Conservation (phyloP, 2,329 filamentous ascomycete genomes). For the Trichoderma brevicompactum region DNA sequence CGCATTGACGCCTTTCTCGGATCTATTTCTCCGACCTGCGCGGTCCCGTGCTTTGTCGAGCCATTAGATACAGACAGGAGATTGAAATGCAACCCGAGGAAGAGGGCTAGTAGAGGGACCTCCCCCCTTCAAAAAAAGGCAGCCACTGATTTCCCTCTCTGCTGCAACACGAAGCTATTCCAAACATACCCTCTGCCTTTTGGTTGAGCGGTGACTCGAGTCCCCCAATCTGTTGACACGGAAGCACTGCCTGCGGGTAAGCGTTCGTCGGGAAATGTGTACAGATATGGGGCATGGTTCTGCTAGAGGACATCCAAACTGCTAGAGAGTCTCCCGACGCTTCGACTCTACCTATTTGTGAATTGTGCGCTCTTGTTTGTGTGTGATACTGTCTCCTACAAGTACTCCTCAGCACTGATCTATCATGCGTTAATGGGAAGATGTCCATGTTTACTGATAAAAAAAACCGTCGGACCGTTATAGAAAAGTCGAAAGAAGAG, state of each 20-base stretch:
- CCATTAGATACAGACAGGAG: background rate
- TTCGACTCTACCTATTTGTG: background rate
- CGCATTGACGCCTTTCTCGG: constrained; percentile 12
- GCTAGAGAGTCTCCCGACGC: background rate
- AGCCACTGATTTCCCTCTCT: background rate
- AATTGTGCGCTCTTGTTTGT: background rate
- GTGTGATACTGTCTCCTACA: no score
- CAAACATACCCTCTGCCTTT: background rate
- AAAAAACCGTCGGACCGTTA: no score
- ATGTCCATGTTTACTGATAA: no score
- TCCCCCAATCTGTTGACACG: constrained; percentile 4
- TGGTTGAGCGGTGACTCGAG: constrained; percentile 8
- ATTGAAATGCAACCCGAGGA: background rate
- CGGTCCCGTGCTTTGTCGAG: background rate
- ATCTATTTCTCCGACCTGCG: background rate
- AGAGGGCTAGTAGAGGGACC: background rate
- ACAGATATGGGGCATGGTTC: background rate
- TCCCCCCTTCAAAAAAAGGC: background rate
- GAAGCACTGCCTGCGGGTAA: constrained; percentile 17
- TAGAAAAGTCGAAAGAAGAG: no score
- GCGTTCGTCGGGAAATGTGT: constrained; percentile 11
- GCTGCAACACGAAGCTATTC: background rate
- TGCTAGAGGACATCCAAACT: background rate
- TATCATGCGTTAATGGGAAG: no score
- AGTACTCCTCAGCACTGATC: no score